Conservation (phyloP, 129 eudicot genomes). For the Flaveria robusta region DNA sequence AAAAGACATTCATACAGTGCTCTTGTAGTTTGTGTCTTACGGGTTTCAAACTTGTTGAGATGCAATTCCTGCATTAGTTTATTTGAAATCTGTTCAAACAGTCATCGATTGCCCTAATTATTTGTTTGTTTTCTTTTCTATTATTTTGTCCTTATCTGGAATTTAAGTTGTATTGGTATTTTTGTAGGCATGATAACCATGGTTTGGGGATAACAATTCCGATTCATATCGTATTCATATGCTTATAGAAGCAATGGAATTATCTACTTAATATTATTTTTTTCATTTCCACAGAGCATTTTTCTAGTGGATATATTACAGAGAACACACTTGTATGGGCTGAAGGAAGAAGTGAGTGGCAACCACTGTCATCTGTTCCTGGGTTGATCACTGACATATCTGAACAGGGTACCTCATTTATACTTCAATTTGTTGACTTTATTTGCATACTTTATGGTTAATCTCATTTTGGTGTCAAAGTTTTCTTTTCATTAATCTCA, state of each 20-base stretch:
- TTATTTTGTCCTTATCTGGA: constrained; percentile 24
- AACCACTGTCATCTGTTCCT: constrained; percentile 63
- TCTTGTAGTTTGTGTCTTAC: not conserved
- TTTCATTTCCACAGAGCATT: constrained; percentile 77
- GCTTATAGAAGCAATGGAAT: too few relatives aligned
- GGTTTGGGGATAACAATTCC: constrained; percentile 42
- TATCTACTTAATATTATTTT: constrained; percentile 51
- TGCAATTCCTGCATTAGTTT: constrained; percentile 8
- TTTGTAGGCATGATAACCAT: constrained; percentile 45
- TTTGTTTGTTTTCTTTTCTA: too few relatives aligned
- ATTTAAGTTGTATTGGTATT: constrained; percentile 47
- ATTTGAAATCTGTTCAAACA: not conserved
- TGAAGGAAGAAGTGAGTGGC: constrained; percentile 88
- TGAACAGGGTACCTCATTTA: constrained; percentile 41
- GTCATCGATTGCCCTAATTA: constrained; percentile 11
- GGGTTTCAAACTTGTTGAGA: not conserved
- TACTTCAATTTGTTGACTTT: constrained; percentile 26
- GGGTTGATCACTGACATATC: constrained; percentile 43
- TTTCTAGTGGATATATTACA: constrained; percentile 67
- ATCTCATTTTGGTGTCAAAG: constrained; percentile 3
- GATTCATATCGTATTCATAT: too few relatives aligned
- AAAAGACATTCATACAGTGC: constrained; percentile 1
- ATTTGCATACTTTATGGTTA: not conserved
- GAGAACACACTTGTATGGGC: constrained; percentile 83
- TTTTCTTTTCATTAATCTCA: constrained; percentile 8